Conservation (phyloP, 345 rosid species). For the Psidium friedrichsthalianum region DNA sequence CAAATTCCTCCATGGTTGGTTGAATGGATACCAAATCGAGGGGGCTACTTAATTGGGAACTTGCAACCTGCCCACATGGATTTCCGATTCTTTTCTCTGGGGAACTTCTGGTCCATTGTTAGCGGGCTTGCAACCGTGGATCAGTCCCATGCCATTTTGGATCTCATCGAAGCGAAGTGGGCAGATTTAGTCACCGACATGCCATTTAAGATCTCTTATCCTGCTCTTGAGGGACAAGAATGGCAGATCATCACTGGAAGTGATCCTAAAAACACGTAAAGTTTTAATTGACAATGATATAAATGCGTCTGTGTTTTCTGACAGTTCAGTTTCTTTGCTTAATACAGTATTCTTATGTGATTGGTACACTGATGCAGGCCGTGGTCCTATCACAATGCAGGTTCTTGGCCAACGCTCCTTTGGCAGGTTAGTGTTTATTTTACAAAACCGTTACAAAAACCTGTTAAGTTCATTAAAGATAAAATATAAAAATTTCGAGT, state of each 20-base stretch:
- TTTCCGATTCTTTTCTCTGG: slow-evolving; percentile 79
- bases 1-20: slow-evolving; percentile 86
- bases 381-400: slow-evolving; percentile 95
- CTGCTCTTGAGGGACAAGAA: slow-evolving; percentile 75
- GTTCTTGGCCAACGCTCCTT: slow-evolving; percentile 95
- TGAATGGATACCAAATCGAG: slow-evolving; percentile 83
- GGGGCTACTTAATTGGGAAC: slow-evolving; percentile 73
- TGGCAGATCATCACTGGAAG: slow-evolving; percentile 90
- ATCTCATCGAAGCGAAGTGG: slow-evolving; percentile 78
- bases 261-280: slow-evolving; percentile 89
- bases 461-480: neutral
- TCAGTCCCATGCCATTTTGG: slow-evolving; percentile 56
- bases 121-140: slow-evolving; percentile 43
- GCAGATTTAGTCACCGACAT: slow-evolving; percentile 67
- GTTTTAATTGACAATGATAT: neutral
- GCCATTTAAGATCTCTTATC: slow-evolving; percentile 91
- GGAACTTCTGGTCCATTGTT: slow-evolving; percentile 71
- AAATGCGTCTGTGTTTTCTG: neutral
- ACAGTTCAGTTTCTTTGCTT: neutral
- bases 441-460: neutral
- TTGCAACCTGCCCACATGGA: slow-evolving; percentile 97
- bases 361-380: slow-evolving; percentile 41
- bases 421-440: slow-evolving; percentile 65
- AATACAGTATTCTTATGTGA: neutral
- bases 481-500: neutral